Percentiles rank a stretch among this genome's conserved stretches.
Conservation (phyloP, 2,329 filamentous ascomycete species). For the Aspergillus aculeatus region DNA sequence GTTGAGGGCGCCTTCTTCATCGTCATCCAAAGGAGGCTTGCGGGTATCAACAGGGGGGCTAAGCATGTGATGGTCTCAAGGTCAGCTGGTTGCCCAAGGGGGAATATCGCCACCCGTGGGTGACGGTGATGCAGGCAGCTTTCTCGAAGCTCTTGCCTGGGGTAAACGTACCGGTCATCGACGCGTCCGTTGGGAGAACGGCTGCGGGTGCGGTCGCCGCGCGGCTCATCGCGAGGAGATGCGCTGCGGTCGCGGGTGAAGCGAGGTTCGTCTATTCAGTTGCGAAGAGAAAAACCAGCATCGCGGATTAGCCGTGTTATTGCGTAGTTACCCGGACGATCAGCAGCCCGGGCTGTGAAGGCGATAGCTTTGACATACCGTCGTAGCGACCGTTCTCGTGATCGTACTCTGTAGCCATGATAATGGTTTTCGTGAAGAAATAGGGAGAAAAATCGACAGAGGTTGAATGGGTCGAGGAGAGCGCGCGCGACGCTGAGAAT, state of each 20-base stretch:
- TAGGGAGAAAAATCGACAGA: background rate
- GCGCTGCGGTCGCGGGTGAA: conserved; percentile 67
- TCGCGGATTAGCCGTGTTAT: conserved; percentile 15
- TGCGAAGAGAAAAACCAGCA: conserved; percentile 8
- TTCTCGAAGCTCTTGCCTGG: background rate
- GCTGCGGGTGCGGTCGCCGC: conserved; percentile 59
- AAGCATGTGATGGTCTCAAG: conserved; percentile 14
- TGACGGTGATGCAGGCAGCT: background rate
- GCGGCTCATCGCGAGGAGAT: conserved; percentile 60
- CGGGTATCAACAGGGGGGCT: conserved; percentile 47
- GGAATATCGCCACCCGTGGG: background rate
- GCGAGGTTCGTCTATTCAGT: conserved; percentile 56
- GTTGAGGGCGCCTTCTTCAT: conserved; percentile 78
- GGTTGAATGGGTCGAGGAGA: conserved; percentile 1
- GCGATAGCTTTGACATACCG: conserved; percentile 46
- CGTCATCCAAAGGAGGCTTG: conserved; percentile 47
- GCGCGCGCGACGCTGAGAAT: conserved; percentile 6
- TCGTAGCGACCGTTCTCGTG: conserved; percentile 65
- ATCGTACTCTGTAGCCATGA: conserved; percentile 59
- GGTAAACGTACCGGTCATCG: conserved; percentile 49
- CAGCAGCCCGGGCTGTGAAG: conserved; percentile 10
- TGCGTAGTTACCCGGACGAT: conserved; percentile 7
- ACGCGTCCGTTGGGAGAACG: conserved; percentile 62
- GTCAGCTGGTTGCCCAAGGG: background rate
- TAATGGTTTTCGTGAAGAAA: conserved; percentile 21